Base-by-base conservation (phyloP, 31 red algal genomes). In the Asparagopsis taxiformis region DNA sequence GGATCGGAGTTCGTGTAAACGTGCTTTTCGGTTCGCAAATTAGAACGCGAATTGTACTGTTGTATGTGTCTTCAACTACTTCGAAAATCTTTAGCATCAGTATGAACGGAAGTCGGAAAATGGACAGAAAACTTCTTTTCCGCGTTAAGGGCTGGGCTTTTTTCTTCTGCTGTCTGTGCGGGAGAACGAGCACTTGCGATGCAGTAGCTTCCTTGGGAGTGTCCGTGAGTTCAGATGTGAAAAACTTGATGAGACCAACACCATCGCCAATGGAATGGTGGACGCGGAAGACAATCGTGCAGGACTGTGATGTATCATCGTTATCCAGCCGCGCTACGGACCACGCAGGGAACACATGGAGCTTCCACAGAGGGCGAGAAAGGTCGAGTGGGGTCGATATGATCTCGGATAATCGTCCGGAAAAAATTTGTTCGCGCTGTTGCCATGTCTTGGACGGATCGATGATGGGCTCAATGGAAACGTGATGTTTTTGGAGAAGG, bases 251-350 rank as follows among this genome's bases (percentile, higher is more conserved):
- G 13, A 74, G 51, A 0, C 52, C 52, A 23, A 74, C 46, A 10
- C 70, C 70, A 37, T 74, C 70, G 28, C 50, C 20, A 21, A 74
- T 59, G n/a, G 70, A 25, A 59, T 74, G 70, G 46, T 74, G 70
- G 6, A 74, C 49, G 26, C 70, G 70, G 20, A 74, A 25, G 20
- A 74, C 70, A 16, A 55, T 34, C 52, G 46, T 74, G 26, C 19
- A 29, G n/a, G 17, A 23, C 9, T 30, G 17, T 30, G 28, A 0
- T 30, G 34, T 5, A 4, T 16, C 34, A 4, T 8, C 7, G 4
- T 62, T 34, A 30, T 62, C 26, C n/a, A n/a, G n/a, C 22, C 34
- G n/a, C 28, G 34, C 59, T 32, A 62, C 34, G 19, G 59, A 30
- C 59, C 59, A 62, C 5, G 28, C 26, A 23, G 59, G 59, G 22